These are phyloP conservation scores for Nakazawaea wyomingensis DNA, from an alignment of 805 yeast genomes.

Conservation along the genomic window DNA sequence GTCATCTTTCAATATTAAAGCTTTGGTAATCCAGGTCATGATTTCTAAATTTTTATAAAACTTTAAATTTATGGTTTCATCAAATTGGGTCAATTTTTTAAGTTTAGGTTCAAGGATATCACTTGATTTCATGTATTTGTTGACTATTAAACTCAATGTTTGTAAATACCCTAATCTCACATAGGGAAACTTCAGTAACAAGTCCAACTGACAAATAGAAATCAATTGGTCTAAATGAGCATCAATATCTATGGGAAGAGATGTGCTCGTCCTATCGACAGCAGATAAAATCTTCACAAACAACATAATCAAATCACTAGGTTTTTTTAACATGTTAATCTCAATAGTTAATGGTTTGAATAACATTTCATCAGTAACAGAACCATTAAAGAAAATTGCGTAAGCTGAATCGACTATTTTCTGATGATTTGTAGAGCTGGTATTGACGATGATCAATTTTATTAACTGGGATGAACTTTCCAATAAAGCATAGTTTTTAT, in stretches of 20 bases:
- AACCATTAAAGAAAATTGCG: slow-evolving; percentile 29
- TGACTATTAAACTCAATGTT: slow-evolving; percentile 46
- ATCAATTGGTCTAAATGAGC: slow-evolving; percentile 17
- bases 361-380: slow-evolving; percentile 13
- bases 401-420: slow-evolving; percentile 33
- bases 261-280: slow-evolving; percentile 36
- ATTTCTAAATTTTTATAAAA: slow-evolving; percentile 40
- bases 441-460: slow-evolving; percentile 35
- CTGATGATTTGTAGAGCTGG: slow-evolving; percentile 41
- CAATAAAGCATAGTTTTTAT: slow-evolving; percentile 22
- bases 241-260: slow-evolving; percentile 19
- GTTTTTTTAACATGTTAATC: slow-evolving; percentile 20
- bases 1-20: slow-evolving; percentile 56
- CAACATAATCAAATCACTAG: slow-evolving; percentile 32
- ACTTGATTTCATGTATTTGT: slow-evolving; percentile 43
- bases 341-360: slow-evolving; percentile 16
- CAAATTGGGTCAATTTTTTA: background rate
- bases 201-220: slow-evolving; percentile 13
- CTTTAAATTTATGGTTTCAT: slow-evolving; percentile 7
- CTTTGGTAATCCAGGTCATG: slow-evolving; percentile 68
- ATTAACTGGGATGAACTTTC: slow-evolving; percentile 37
- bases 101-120: background rate
- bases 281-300: slow-evolving; percentile 46
- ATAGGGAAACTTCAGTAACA: slow-evolving; percentile 21
- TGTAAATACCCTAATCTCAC: slow-evolving; percentile 54